Percentiles rank a stretch among this genome's conserved stretches.
Evolutionary conservation across 2,329 filamentous ascomycete genomes (phyloP).

Genomic region (Pyricularia pennisetigena): DNA sequence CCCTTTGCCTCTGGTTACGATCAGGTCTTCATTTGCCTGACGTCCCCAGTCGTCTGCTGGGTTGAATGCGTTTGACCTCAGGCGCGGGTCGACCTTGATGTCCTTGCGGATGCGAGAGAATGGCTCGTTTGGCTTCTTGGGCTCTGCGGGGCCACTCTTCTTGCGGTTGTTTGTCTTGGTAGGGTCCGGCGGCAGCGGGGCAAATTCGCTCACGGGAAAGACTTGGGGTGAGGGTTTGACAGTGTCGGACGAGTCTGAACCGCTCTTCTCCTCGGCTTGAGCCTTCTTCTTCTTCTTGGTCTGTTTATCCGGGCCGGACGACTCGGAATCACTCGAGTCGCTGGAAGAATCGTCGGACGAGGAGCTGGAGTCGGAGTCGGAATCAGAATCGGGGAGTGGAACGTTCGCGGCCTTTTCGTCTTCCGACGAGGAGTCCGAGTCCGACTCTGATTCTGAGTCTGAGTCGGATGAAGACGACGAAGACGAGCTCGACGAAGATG

Average conservation of each 20-base stretch:
- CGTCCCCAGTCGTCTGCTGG: constrained; percentile 79
- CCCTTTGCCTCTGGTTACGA: constrained; percentile 86
- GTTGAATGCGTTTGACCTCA: constrained; percentile 67
- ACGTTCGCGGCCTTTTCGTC: constrained; percentile 18
- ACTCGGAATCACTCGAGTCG: constrained; percentile 17
- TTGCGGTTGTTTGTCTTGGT: constrained; percentile 31
- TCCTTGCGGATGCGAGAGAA: constrained; percentile 71
- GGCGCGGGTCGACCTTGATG: constrained; percentile 56
- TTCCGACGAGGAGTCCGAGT: constrained; percentile 17
- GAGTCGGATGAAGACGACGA: constrained; percentile 17
- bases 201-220: constrained; percentile 25
- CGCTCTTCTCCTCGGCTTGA: constrained; percentile 11
- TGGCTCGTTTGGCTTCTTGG: constrained; percentile 51
- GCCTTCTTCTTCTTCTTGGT: constrained; percentile 13
- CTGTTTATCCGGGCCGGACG: constrained; percentile 27
- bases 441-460: constrained; percentile 15
- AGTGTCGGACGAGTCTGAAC: constrained; percentile 34
- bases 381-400: constrained; percentile 20
- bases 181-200: constrained; percentile 45
- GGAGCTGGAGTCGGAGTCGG: constrained; percentile 18
- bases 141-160: constrained; percentile 25
- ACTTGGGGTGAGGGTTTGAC: constrained; percentile 42
- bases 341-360: constrained; percentile 12
- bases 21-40: constrained; percentile 77
- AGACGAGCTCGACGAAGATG: constrained; percentile 12